These are phyloP conservation scores for Phytophthora sansomeana DNA, from an alignment of 352 stramenopile genomes.

Conservation along the genomic window DNA sequence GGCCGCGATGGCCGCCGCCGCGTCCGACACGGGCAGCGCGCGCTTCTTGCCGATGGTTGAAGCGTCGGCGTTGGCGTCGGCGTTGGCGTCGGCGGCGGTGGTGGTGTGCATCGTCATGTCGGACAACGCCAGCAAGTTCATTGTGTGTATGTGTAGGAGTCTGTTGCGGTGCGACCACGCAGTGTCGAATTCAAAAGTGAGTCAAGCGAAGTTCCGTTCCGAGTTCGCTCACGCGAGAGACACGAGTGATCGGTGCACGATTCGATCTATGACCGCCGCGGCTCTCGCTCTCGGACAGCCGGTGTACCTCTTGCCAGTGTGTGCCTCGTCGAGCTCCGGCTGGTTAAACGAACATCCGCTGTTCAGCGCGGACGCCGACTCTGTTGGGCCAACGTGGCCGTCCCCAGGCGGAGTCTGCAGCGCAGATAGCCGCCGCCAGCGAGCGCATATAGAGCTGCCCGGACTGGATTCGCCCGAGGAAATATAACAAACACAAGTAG, in stretches of 20 bases:
- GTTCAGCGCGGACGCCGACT: background rate
- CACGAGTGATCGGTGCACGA: conserved; percentile 27
- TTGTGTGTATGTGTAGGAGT: no score
- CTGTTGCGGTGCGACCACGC: conserved; percentile 5
- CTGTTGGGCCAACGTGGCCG: background rate
- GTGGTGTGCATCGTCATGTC: background rate
- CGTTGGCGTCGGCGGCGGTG: background rate
- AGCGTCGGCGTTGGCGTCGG: no score
- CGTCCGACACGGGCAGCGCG: background rate
- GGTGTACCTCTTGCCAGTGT: conserved; percentile 21
- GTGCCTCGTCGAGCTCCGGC: background rate
- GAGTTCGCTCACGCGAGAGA: conserved; percentile 21
- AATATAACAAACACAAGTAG: no score
- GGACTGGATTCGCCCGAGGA: no score
- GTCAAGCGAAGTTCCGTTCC: no score
- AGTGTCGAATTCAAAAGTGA: conserved; percentile 37
- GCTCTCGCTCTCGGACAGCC: background rate
- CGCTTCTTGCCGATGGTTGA: conserved; percentile 27
- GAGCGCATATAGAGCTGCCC: conserved; percentile 1
- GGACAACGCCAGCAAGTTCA: background rate
- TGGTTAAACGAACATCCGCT: conserved; percentile 15
- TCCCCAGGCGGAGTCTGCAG: background rate
- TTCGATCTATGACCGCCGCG: conserved; percentile 17
- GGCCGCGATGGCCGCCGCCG: background rate
- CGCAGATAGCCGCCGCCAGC: conserved; percentile 12